Evolutionary conservation across 2,329 filamentous ascomycete species (phyloP).

Genomic region (Trichoderma sp.): DNA sequence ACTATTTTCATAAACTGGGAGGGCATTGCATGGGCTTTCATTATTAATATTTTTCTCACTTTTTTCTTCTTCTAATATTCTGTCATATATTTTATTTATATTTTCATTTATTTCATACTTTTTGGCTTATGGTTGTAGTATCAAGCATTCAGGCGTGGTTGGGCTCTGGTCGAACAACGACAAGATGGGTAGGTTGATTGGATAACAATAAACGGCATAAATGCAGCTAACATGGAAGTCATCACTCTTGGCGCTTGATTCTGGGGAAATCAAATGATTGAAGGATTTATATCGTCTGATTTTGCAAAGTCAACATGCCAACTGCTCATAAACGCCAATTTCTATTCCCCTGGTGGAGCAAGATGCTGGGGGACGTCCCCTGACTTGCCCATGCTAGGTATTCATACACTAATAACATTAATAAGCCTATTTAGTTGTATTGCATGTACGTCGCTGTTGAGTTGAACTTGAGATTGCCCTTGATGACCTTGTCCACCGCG

Average conservation of each 20-base stretch:
- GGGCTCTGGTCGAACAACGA: neutral
- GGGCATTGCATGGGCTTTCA: neutral
- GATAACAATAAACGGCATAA: neutral
- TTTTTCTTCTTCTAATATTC: neutral
- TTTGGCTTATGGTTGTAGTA: too few species aligned
- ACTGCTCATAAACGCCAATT: slow-evolving; percentile 16
- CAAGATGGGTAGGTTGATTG: neutral
- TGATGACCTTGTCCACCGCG: slow-evolving; percentile 98
- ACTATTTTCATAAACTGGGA: neutral
- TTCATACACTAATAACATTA: slow-evolving; percentile 34
- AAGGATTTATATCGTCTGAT: neutral
- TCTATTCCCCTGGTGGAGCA: slow-evolving; percentile 20
- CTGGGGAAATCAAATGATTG: neutral
- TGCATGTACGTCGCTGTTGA: slow-evolving; percentile 97
- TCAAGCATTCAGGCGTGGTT: too few species aligned
- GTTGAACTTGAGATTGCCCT: slow-evolving; percentile 99
- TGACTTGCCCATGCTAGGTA: slow-evolving; percentile 26
- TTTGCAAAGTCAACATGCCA: neutral
- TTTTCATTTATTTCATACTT: neutral
- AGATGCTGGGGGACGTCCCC: slow-evolving; percentile 1
- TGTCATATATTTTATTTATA: neutral
- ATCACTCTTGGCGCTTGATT: neutral
- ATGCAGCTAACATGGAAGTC: neutral
- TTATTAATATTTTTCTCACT: neutral
- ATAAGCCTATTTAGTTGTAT: slow-evolving; percentile 72